phyloP scores from a whole-genome alignment of 805 yeast species.

The Aciculoconidium aculeatum region DNA sequence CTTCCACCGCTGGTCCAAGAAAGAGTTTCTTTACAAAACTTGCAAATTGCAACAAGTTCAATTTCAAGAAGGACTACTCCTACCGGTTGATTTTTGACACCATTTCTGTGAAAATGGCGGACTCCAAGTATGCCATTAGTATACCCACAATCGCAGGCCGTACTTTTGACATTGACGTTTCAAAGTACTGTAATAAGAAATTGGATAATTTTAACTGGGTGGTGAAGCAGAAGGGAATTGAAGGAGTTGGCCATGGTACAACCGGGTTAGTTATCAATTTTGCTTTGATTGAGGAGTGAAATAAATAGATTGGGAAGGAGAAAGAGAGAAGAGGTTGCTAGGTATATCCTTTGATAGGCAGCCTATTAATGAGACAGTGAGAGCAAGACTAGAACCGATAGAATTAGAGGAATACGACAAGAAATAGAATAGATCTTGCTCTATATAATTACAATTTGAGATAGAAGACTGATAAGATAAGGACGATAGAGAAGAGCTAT shows the following conservation, averaged over 20 bases:
- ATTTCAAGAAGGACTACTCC: conserved; percentile 28
- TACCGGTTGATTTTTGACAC: conserved; percentile 53
- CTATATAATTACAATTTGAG: too few species aligned
- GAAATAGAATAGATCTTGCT: too few species aligned
- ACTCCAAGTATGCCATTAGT: conserved; percentile 44
- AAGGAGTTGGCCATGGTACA: conserved; percentile 26
- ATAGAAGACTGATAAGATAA: too few species aligned
- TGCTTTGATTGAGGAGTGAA: conserved; percentile 27
- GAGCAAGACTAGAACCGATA: too few species aligned
- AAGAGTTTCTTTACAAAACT: conserved; percentile 38
- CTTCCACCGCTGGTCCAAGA: conserved; percentile 30
- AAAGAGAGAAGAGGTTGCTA: background rate
- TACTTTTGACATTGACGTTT: conserved; percentile 40
- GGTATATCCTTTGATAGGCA: background rate
- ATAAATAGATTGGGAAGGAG: background rate
- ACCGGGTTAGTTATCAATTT: conserved; percentile 34
- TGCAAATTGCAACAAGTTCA: conserved; percentile 33
- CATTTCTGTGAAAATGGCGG: conserved; percentile 44
- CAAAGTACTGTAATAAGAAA: conserved; percentile 36
- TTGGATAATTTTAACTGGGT: conserved; percentile 44
- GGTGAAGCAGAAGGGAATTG: conserved; percentile 31
- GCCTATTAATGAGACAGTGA: too few species aligned
- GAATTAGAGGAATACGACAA: too few species aligned
- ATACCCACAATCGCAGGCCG: conserved; percentile 44
- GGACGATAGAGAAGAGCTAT: too few species aligned